Conservation (phyloP, 441 rosid species). For the Erodium trifolium region DNA sequence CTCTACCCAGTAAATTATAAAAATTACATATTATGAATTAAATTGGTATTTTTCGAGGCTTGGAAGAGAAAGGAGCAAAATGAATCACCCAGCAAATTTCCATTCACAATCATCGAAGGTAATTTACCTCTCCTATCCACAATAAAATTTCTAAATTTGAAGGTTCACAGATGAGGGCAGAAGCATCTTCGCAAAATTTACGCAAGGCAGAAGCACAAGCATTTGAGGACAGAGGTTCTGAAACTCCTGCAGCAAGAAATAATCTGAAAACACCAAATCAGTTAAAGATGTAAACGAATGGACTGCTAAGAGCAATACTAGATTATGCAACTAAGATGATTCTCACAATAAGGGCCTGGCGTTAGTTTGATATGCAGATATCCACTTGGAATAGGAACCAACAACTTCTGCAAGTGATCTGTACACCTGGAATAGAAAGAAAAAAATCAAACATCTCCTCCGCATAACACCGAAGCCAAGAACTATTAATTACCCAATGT, state of each 20-base stretch:
- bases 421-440: constrained; percentile 58
- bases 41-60: background rate
- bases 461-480: background rate
- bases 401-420: constrained; percentile 85
- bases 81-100: background rate
- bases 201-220: constrained; percentile 87
- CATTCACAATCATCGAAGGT: constrained; percentile 13
- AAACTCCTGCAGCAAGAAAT: constrained; percentile 90
- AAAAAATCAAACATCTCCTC: constrained; percentile 6
- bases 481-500: background rate
- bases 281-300: constrained; percentile 24
- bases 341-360: constrained; percentile 72
- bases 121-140: constrained; percentile 86
- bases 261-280: constrained; percentile 59
- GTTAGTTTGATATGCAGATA: constrained; percentile 56
- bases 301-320: constrained; percentile 5
- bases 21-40: background rate
- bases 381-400: constrained; percentile 94
- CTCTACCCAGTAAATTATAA: background rate
- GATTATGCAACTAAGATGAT: constrained; percentile 14
- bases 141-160: constrained; percentile 82
- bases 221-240: constrained; percentile 63
- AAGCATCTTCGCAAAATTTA: constrained; percentile 83
- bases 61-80: background rate
- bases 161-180: constrained; percentile 58